Base-by-base conservation (phyloP, 1,139 yeast genomes). In the Kurtzmaniella quercitrusa region DNA sequence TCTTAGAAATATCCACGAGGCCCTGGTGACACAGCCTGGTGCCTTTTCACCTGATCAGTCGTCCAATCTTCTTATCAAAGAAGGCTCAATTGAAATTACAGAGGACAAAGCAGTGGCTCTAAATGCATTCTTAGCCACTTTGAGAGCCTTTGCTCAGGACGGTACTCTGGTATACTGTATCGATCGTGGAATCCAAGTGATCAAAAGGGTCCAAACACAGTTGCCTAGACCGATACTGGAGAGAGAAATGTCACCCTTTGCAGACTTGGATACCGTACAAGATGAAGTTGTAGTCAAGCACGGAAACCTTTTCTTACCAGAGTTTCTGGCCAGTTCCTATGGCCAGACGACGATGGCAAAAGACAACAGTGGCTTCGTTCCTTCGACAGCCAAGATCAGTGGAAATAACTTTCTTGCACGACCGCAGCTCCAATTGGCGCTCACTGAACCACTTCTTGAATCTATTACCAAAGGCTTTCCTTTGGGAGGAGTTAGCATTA, bases 281-380 rank as follows among this genome's bases (percentile, higher is more conserved):
- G 73, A 67, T 46, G 59, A 56, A 25, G 72, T 64, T 1, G 46
- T 62, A n/a, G 59, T 73, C 7, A 51, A 60, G 2, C 77, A 73
- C 50, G 57, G 70, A 40, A 72, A 72, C 48, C 17, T 58, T 18
- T 53, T 73, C 36, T 51, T 71, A 3, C 76, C 77, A 1, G 54
- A 62, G 18, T 72, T 54, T 44, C 60, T 62, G 39, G 69, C 74
- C 11, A 54, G 48, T 15, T 55, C 67, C 1, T 73, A 60, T 47
- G 57, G 54, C 42, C 75, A 71, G 43, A 62, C 74, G 0, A 53
- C 71, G 3, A 44, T 69, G 24, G 63, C 74, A 0, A 54, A 72
- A 45, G 75, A 71, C 50, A 48, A 56, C 1, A 34, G 56, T 7
- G 75, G 77, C 2, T 55, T 54, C 46, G 65, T 71, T 1, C 68